These are phyloP conservation scores for Yueomyces sp. DNA, from an alignment of 1,139 yeast genomes.

Conservation along the genomic window DNA sequence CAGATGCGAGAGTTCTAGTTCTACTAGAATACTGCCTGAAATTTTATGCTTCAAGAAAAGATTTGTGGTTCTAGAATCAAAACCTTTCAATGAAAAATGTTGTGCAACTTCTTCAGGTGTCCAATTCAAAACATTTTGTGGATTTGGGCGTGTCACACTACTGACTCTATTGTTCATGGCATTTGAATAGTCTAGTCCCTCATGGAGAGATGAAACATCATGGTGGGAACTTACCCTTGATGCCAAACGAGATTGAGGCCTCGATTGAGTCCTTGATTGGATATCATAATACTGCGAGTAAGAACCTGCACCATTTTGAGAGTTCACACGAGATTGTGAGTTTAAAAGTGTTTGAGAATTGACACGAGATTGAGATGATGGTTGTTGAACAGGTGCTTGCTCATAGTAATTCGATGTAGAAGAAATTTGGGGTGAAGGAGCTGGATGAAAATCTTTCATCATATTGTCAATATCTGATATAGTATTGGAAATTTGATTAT, in stretches of 20 bases:
- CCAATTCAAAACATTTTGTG: slow-evolving; percentile 54
- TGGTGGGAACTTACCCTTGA: not conserved
- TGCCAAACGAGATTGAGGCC: not conserved
- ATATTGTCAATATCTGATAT: not conserved
- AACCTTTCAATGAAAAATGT: slow-evolving; percentile 62
- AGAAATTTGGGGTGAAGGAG: not conserved
- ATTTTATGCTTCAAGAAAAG: slow-evolving; percentile 81
- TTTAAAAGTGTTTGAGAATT: not conserved
- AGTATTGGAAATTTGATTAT: not conserved
- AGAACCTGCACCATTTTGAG: not conserved
- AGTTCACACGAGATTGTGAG: not conserved
- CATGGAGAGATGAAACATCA: not conserved
- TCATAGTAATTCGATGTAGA: not conserved
- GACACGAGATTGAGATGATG: not conserved
- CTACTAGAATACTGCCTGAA: slow-evolving; percentile 73
- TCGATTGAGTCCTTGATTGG: not conserved
- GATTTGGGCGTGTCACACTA: slow-evolving; percentile 25
- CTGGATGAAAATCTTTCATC: not conserved
- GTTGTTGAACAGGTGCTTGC: not conserved
- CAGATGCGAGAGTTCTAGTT: slow-evolving; percentile 71
- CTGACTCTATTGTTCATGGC: not conserved
- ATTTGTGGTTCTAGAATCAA: slow-evolving; percentile 59
- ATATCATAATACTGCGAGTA: not conserved
- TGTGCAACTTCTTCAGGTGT: slow-evolving; percentile 73
- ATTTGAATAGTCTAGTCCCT: not conserved